These are phyloP conservation scores for Phialemoniopsis sp. DNA, from an alignment of 2,329 filamentous ascomycete species.

Conservation along the genomic window DNA sequence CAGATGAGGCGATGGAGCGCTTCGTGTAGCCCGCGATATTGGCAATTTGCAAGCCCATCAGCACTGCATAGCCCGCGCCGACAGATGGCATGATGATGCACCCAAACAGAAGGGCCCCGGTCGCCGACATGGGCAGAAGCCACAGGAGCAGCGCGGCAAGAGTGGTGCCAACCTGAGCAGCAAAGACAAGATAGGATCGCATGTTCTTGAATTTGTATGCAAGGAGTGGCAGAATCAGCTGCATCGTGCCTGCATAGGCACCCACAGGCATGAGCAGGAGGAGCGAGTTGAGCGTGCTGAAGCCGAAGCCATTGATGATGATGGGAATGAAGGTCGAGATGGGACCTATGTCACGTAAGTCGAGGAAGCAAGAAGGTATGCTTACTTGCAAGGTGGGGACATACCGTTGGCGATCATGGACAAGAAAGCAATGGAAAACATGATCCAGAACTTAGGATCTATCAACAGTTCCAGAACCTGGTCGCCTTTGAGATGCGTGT, in stretches of 20 bases:
- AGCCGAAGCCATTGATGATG: constrained; percentile 49
- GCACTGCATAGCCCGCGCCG: constrained; percentile 40
- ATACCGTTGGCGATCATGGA: constrained; percentile 60
- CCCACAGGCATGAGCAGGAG: constrained; percentile 18
- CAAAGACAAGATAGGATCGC: constrained; percentile 31
- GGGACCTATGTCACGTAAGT: constrained; percentile 1
- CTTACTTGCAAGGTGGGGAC: no score
- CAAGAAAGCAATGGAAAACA: constrained; percentile 34
- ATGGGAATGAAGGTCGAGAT: constrained; percentile 57
- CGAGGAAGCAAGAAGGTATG: no score
- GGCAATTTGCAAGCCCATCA: constrained; percentile 44
- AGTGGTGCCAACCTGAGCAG: constrained; percentile 34
- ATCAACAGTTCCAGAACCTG: background rate
- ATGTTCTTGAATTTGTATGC: constrained; percentile 20
- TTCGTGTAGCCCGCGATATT: constrained; percentile 51
- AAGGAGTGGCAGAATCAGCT: constrained; percentile 30
- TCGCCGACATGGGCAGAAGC: constrained; percentile 31
- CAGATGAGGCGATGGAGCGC: constrained; percentile 39
- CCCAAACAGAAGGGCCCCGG: constrained; percentile 41
- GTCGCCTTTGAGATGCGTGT: background rate
- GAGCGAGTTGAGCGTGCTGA: constrained; percentile 15
- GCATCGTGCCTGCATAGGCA: constrained; percentile 17
- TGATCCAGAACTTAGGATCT: constrained; percentile 8
- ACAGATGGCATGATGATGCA: constrained; percentile 41
- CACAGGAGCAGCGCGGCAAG: constrained; percentile 36